phyloP scores from a whole-genome alignment of 2,329 filamentous ascomycete genomes.

The Aspergillus aculeatinus region DNA sequence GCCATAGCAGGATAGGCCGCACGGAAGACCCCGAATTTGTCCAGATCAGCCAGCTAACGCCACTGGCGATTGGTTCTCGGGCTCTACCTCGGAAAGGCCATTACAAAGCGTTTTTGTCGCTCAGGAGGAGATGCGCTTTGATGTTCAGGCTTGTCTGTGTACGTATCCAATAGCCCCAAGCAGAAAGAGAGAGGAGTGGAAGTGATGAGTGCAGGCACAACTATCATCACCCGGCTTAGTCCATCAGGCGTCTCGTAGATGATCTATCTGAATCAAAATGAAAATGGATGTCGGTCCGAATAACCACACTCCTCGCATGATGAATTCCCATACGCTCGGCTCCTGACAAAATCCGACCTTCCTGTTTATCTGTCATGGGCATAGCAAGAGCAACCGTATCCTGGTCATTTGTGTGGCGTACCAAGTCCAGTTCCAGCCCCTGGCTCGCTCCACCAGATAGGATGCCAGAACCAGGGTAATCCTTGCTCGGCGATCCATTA shows the following conservation, averaged over 20 bases:
- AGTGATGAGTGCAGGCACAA: too few relatives aligned
- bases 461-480: slow-evolving; percentile 22
- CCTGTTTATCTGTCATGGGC: slow-evolving; percentile 9
- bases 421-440: slow-evolving; percentile 2
- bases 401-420: slow-evolving; percentile 1
- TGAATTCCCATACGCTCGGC: slow-evolving; percentile 3
- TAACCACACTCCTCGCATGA: slow-evolving; percentile 22
- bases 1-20: too few relatives aligned
- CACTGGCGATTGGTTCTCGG: too few relatives aligned
- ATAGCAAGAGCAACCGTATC: slow-evolving; percentile 2
- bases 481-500: slow-evolving; percentile 12
- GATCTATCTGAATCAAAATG: slow-evolving; percentile 21
- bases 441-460: slow-evolving; percentile 7
- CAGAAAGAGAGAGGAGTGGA: too few relatives aligned
- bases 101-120: too few relatives aligned
- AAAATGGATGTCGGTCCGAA: slow-evolving; percentile 34
- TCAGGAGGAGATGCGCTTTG: too few relatives aligned
- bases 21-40: too few relatives aligned
- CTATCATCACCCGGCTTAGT: not conserved
- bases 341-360: not conserved
- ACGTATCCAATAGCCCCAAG: too few relatives aligned
- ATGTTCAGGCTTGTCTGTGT: too few relatives aligned
- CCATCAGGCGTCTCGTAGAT: not conserved
- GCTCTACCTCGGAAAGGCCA: too few relatives aligned
- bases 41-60: too few relatives aligned